These are phyloP conservation scores for Mortierella hygrophila DNA, from an alignment of 192 early-diverging fungal genomes.

Conservation along the genomic window DNA sequence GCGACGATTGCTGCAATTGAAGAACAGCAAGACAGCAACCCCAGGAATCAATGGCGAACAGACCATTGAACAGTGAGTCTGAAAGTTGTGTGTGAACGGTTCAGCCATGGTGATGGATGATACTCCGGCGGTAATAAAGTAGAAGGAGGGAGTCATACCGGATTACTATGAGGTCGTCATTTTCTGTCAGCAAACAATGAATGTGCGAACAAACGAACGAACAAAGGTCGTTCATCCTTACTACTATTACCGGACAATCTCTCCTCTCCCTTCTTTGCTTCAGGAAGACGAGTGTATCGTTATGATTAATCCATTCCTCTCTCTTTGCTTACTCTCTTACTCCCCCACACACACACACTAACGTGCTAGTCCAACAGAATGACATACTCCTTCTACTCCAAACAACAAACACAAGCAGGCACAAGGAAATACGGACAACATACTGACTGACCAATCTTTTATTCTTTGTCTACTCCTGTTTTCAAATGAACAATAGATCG, in stretches of 20 bases:
- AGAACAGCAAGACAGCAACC: background rate
- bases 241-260: background rate
- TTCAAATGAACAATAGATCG: constrained; percentile 43
- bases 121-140: background rate
- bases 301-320: background rate
- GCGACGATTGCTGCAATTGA: background rate
- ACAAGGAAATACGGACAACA: background rate
- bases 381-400: background rate
- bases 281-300: background rate
- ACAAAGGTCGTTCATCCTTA: background rate
- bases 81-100: background rate
- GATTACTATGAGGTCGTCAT: background rate
- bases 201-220: background rate
- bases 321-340: background rate
- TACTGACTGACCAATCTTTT: background rate
- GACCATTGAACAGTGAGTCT: background rate
- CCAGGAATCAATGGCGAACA: background rate
- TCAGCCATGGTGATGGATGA: background rate
- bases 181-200: background rate
- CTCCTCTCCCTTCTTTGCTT: background rate
- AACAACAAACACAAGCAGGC: background rate
- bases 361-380: background rate
- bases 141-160: background rate
- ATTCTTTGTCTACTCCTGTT: background rate
- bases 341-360: background rate